Conservation (phyloP, 176 grass and related monocot genomes). For the Oryza coarctata region DNA sequence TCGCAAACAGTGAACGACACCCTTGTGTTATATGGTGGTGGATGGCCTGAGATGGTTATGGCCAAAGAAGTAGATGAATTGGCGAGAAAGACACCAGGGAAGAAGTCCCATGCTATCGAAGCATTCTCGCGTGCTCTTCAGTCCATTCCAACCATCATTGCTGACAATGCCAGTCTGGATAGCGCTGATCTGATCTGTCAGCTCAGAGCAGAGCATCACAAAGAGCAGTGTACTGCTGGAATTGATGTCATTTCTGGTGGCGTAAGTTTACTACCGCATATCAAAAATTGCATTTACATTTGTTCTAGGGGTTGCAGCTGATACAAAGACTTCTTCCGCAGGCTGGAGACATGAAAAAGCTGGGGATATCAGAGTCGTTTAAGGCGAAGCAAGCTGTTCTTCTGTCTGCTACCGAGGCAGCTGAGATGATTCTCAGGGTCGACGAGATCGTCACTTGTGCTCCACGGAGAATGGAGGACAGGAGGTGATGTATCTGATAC, state of each 20-base stretch:
- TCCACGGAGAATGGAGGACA: slow-evolving; percentile 45
- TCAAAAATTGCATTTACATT: background rate
- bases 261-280: slow-evolving; percentile 42
- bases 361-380: slow-evolving; percentile 49
- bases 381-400: slow-evolving; percentile 56
- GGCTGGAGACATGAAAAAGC: slow-evolving; percentile 55
- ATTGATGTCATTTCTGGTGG: slow-evolving; percentile 75
- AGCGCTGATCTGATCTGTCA: slow-evolving; percentile 87
- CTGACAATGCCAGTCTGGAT: slow-evolving; percentile 86
- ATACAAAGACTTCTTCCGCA: background rate
- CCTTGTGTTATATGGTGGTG: slow-evolving; percentile 81
- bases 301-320: background rate
- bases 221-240: slow-evolving; percentile 61
- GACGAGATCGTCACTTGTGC: slow-evolving; percentile 50
- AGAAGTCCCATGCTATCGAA: slow-evolving; percentile 87
- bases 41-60: slow-evolving; percentile 98
- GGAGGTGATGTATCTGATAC: slow-evolving; percentile 35
- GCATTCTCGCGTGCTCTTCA: slow-evolving; percentile 80
- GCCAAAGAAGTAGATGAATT: slow-evolving; percentile 80
- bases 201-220: slow-evolving; percentile 96
- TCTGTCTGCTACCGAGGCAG: slow-evolving; percentile 38
- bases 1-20: slow-evolving; percentile 89
- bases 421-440: slow-evolving; percentile 53
- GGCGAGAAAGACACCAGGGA: slow-evolving; percentile 88
- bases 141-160: slow-evolving; percentile 83